Conservation (phyloP, 805 yeast species). For the Yarrowia hollandica region DNA sequence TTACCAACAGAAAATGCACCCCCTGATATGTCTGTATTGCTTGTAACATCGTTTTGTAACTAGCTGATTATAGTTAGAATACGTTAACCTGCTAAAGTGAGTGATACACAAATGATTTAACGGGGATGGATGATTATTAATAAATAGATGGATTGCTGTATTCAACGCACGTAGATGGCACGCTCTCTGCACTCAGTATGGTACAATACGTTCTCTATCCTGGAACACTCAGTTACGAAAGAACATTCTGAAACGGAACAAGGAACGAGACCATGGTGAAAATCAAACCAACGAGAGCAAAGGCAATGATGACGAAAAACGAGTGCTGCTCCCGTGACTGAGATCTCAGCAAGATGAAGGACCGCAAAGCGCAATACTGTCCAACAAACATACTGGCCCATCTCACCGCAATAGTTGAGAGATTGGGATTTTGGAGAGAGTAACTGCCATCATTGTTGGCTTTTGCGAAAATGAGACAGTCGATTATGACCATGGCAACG, state of each 20-base stretch:
- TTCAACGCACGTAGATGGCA: no score
- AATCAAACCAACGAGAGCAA: neutral
- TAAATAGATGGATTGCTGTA: no score
- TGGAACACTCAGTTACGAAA: neutral
- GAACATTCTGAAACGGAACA: neutral
- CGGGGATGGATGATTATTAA: no score
- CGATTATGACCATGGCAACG: neutral
- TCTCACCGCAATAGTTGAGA: neutral
- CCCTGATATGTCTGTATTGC: no score
- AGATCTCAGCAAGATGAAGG: neutral
- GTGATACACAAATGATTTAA: no score
- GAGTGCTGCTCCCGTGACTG: neutral
- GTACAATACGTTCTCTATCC: neutral
- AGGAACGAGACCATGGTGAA: neutral
- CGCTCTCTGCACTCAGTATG: no score
- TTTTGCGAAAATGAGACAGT: neutral
- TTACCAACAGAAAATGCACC: no score
- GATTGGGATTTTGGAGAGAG: neutral
- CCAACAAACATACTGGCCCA: neutral
- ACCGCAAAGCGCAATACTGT: neutral
- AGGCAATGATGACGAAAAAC: neutral
- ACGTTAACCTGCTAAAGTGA: no score
- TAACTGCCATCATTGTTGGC: neutral
- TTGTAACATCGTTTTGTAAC: no score
- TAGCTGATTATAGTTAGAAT: no score